Evolutionary conservation across 371 early-diverging fungal species (phyloP), one percentile per base, ranked within the genome.

Genomic region (Lichtheimia ramosa): DNA sequence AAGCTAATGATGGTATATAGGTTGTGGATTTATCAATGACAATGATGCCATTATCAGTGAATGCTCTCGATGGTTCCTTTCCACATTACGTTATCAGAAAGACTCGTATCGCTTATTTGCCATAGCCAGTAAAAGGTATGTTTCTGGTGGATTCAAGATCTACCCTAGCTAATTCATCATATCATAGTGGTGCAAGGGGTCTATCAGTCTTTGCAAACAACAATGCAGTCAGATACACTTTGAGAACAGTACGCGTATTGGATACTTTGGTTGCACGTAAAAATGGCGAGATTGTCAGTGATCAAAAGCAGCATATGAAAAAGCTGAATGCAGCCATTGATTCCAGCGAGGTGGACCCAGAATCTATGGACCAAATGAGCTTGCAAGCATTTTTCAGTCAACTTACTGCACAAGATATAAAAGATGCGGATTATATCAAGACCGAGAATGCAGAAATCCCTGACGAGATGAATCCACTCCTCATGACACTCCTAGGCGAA

Each of bases 401-500:
- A 1, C 54, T 53, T 14, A 46, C 13, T 15, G 42, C 28, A 3
- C 59, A 58, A 41, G 59, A 58, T 16, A 15, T 3, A n/a, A n/a
- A 15, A 24, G 18, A 39, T 25, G 21, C 34, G 14, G 18, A 21
- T 13, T 3, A 14, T 13, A 27, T 52, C 25, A 20, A 15, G 3
- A 18, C 6, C 4, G 48, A 16, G 2, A 25, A 41, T 25, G 34
- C 25, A 7, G 62, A 34, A 28, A 28, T 18, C 48, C 63, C 65
- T 4, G 61, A 24, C 1, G 48, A 62, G 21, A 58, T 55, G 5
- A 77, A 73, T 51, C 81, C 85, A 1, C 24, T 75, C 16, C 65
- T 92, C 34, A 58, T 86, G 16, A 68, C 78, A 8, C 43, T 88
- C 1, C 79, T 86, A 69, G 94, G 88, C 1, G 79, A 87, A 58